Evolutionary conservation across 2,329 filamentous ascomycete genomes (phyloP).

Genomic region (Seiridium cupressi): DNA sequence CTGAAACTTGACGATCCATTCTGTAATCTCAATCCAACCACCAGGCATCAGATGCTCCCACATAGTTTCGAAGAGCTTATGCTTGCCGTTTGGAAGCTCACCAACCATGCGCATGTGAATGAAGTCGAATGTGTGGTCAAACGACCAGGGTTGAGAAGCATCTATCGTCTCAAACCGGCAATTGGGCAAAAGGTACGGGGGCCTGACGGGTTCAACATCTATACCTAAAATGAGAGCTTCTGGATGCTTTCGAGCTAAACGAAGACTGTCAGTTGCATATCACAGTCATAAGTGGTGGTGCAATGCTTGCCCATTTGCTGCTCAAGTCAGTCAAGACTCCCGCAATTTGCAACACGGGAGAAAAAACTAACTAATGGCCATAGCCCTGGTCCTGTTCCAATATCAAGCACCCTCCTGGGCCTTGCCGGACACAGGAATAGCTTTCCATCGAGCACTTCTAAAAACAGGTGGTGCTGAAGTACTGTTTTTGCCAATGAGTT

Average conservation of each 20-base stretch:
- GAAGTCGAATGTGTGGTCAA: slow-evolving; percentile 25
- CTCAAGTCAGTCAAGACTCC: neutral
- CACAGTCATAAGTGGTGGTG: no score
- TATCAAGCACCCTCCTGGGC: slow-evolving; percentile 8
- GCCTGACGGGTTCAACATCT: slow-evolving; percentile 27
- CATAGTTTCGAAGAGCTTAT: slow-evolving; percentile 23
- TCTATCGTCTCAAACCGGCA: slow-evolving; percentile 27
- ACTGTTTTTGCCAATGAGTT: neutral
- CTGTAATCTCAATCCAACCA: slow-evolving; percentile 34
- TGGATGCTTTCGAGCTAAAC: slow-evolving; percentile 14
- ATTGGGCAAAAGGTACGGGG: slow-evolving; percentile 22
- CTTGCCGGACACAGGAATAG: slow-evolving; percentile 2
- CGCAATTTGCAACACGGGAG: neutral
- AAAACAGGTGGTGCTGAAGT: slow-evolving; percentile 3
- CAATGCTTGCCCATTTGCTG: slow-evolving; percentile 4
- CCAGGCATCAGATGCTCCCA: slow-evolving; percentile 30
- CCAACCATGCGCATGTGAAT: slow-evolving; percentile 31
- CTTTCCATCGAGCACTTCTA: slow-evolving; percentile 8
- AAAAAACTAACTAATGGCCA: slow-evolving; percentile 7
- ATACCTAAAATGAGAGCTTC: slow-evolving; percentile 25
- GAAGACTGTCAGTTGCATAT: neutral
- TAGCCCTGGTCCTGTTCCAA: slow-evolving; percentile 7
- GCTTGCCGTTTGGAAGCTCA: slow-evolving; percentile 22
- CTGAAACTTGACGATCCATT: slow-evolving; percentile 29
- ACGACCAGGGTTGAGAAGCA: slow-evolving; percentile 23